Conservation (phyloP, 176 grass and related monocot genomes). For the Ensete glaucum region DNA sequence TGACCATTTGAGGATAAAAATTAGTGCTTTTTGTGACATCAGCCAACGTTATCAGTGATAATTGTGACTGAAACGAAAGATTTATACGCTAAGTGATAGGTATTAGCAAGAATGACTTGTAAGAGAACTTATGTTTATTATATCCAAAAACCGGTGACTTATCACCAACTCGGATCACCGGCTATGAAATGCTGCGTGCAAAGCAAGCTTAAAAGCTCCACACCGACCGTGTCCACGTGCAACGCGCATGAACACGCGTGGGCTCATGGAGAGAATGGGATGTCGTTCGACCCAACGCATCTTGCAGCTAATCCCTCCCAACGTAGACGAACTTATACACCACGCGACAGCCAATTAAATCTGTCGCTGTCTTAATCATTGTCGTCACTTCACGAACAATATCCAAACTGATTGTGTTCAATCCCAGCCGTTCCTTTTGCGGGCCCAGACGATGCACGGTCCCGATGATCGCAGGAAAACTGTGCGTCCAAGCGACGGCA, state of each 20-base stretch:
- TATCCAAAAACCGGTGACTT: not conserved
- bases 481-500: constrained; percentile 16
- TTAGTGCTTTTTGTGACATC: no score
- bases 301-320: not conserved
- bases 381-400: not conserved
- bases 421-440: not conserved
- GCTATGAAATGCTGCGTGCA: not conserved
- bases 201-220: not conserved
- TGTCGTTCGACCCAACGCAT: not conserved
- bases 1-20: no score
- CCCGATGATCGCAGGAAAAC: not conserved
- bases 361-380: not conserved
- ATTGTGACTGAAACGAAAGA: no score
- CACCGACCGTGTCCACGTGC: not conserved
- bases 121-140: not conserved
- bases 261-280: not conserved
- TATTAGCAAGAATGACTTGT: not conserved
- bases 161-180: no score
- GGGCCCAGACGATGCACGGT: not conserved
- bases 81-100: no score
- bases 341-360: not conserved
- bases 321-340: not conserved
- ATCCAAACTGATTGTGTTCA: not conserved
- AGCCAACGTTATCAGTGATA: no score
- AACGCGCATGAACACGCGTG: no score